Evolutionary conservation across 352 stramenopile species (phyloP).

Genomic region (Globisporangium nodosum): DNA sequence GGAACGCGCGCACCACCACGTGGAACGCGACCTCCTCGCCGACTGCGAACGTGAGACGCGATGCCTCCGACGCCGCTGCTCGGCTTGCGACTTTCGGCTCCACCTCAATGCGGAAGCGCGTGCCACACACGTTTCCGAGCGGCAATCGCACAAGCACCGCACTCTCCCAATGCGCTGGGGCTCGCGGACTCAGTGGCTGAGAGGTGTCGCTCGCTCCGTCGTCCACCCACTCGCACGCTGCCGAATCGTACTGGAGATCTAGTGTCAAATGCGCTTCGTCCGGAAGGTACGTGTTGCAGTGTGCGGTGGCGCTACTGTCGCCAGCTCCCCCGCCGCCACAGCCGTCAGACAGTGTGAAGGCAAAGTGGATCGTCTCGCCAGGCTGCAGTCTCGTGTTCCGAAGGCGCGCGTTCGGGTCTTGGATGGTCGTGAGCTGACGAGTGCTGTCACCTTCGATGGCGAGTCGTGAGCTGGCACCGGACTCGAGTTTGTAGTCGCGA

Average conservation of each 20-base stretch:
- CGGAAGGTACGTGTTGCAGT: neutral
- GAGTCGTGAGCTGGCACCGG: neutral
- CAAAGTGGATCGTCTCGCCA: conserved; percentile 27
- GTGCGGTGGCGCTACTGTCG: neutral
- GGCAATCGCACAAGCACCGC: conserved; percentile 23
- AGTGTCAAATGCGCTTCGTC: conserved; percentile 7
- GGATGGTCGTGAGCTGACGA: conserved; percentile 10
- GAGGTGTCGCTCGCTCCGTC: neutral
- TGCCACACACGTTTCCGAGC: conserved; percentile 20
- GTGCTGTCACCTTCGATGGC: neutral
- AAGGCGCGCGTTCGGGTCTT: conserved; percentile 35
- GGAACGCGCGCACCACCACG: conserved; percentile 26
- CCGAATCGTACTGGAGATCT: conserved; percentile 8
- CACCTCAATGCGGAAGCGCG: conserved; percentile 38
- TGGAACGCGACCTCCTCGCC: conserved; percentile 47
- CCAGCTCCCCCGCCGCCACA: neutral
- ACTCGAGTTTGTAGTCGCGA: conserved; percentile 26
- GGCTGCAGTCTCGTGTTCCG: conserved; percentile 24
- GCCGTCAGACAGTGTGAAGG: conserved; percentile 23
- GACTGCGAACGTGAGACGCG: conserved; percentile 12
- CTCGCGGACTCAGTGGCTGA: neutral
- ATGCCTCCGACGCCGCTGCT: neutral
- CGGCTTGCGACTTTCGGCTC: conserved; percentile 14
- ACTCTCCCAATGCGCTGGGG: conserved; percentile 2
- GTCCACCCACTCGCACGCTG: neutral